Conservation (phyloP, 2,329 filamentous ascomycete species). For the Aspergillus tanneri region DNA sequence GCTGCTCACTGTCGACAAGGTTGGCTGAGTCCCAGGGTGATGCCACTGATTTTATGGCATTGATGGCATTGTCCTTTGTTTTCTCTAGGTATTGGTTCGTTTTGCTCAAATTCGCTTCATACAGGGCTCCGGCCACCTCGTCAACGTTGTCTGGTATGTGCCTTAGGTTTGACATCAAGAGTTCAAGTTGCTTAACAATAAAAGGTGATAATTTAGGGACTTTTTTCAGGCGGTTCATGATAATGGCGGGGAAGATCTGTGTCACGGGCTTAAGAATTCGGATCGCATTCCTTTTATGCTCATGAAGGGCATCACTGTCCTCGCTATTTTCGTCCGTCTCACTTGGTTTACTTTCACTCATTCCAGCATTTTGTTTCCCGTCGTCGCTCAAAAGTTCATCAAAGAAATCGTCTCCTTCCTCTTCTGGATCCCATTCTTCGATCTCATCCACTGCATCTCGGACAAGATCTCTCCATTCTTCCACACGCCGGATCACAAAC, state of each 20-base stretch:
- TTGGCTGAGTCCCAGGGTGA: slow-evolving; percentile 68
- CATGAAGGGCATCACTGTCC: slow-evolving; percentile 36
- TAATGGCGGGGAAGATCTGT: slow-evolving; percentile 46
- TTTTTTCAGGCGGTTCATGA: slow-evolving; percentile 43
- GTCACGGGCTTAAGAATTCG: slow-evolving; percentile 45
- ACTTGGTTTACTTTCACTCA: slow-evolving; percentile 16
- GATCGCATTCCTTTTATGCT: slow-evolving; percentile 43
- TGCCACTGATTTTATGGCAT: slow-evolving; percentile 68
- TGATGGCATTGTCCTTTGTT: slow-evolving; percentile 52
- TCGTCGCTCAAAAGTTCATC: slow-evolving; percentile 38
- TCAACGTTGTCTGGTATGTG: slow-evolving; percentile 44
- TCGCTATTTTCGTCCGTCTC: slow-evolving; percentile 26
- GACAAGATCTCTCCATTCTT: slow-evolving; percentile 71
- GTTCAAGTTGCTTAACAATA: slow-evolving; percentile 35
- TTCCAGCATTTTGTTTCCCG: slow-evolving; percentile 21
- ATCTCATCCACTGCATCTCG: slow-evolving; percentile 82
- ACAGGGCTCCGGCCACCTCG: slow-evolving; percentile 48
- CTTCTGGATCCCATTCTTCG: slow-evolving; percentile 81
- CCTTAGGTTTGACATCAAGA: slow-evolving; percentile 34
- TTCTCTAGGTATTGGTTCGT: slow-evolving; percentile 34
- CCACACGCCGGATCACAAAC: slow-evolving; percentile 67
- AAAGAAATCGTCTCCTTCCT: slow-evolving; percentile 58
- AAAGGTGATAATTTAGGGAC: slow-evolving; percentile 16
- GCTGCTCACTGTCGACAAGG: slow-evolving; percentile 54
- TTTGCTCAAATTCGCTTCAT: slow-evolving; percentile 41